Base-by-base conservation (phyloP, 1,284 basidiomycete genomes). In the Rhodofomes roseus region DNA sequence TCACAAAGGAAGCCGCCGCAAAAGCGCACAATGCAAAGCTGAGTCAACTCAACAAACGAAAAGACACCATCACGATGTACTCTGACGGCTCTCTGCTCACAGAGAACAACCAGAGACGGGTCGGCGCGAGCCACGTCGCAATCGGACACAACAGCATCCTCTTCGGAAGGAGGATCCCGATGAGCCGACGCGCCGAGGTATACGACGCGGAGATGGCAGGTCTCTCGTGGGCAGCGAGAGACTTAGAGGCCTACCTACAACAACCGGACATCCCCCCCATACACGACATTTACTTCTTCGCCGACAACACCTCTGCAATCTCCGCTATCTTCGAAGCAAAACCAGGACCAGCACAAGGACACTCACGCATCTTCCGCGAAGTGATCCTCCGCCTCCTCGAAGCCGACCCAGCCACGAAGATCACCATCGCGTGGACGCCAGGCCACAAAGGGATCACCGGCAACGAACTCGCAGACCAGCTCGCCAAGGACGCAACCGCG, bases 381-480 rank as follows among this genome's bases (percentile, higher is more conserved):
- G 6, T 56, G 2, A 56, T 46, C 25, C 8, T 34, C 6, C 14
- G 9, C 8, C 46, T 44, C 23, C 41, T 56, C 6, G 54, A 56
- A 7, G 54, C 39, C 4, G 6, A 46, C 41, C 40, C 39, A 7
- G n/a, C 11, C 12, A 29, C 29, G 27, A 43, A 11, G 16, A 27
- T 56, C 14, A 41, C 23, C 14, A 20, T 56, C 6, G 54, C 8
- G n/a, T 74, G 71, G 70, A 63, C 63, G 0, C 68, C 68, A 7
- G 65, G 71, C 20, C 73, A 74, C 59, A 54, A 43, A 14, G 67
- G 62, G 12, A 67, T 74, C 23, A 7, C 6, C 36, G 72, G 71
- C 4, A 73, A 74, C 50, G 66, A 73, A 36, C 44, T 63, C 0
- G 72, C 70, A 12, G 72, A 74, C 58, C 37, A 64, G 39, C 65